Evolutionary conservation across 805 yeast species (phyloP).

Genomic region (Candida sonorensis): DNA sequence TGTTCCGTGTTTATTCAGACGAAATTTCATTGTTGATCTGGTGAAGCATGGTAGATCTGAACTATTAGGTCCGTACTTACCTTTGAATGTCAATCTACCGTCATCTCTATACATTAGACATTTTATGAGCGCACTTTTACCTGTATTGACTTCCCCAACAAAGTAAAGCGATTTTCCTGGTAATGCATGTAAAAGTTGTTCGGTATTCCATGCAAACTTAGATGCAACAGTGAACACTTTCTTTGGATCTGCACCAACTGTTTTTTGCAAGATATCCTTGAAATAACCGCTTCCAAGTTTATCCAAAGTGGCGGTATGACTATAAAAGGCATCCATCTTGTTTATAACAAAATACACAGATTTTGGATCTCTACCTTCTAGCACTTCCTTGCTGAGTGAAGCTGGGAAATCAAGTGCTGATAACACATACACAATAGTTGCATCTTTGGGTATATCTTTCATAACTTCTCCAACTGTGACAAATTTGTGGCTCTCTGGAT

Average conservation of each 20-base stretch:
- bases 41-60: slow-evolving; percentile 69
- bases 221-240: slow-evolving; percentile 47
- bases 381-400: slow-evolving; percentile 34
- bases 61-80: slow-evolving; percentile 36
- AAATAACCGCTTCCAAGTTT: slow-evolving; percentile 26
- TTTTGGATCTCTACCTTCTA: slow-evolving; percentile 28
- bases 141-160: slow-evolving; percentile 63
- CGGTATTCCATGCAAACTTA: slow-evolving; percentile 44
- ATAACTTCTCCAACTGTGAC: slow-evolving; percentile 26
- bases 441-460: slow-evolving; percentile 33
- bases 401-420: slow-evolving; percentile 72
- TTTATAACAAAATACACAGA: slow-evolving; percentile 35
- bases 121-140: slow-evolving; percentile 58
- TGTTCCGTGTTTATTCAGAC: slow-evolving; percentile 20
- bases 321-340: slow-evolving; percentile 31
- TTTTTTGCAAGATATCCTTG: slow-evolving; percentile 22
- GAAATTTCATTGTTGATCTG: slow-evolving; percentile 38
- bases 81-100: slow-evolving; percentile 17
- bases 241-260: slow-evolving; percentile 23
- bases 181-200: slow-evolving; percentile 31
- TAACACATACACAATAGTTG: slow-evolving; percentile 51
- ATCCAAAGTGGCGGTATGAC: slow-evolving; percentile 13
- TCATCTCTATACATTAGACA: slow-evolving; percentile 27
- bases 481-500: slow-evolving; percentile 27
- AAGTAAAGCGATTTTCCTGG: slow-evolving; percentile 37